phyloP scores from a whole-genome alignment of 495 filamentous ascomycete species.

The Annulohypoxylon bovei region DNA sequence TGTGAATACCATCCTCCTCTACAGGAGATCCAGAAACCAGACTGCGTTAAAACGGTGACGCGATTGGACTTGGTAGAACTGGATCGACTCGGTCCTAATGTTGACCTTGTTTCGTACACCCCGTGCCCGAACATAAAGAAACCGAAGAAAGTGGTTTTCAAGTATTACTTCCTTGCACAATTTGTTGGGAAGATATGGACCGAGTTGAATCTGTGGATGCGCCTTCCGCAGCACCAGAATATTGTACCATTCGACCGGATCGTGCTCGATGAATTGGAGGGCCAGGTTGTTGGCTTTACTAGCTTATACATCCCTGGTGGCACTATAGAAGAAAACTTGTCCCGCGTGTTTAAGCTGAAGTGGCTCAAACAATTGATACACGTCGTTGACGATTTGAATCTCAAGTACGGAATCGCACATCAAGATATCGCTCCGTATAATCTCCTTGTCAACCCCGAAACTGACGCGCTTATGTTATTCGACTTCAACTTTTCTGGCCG shows the following conservation, averaged over 20 bases:
- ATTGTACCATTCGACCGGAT: conserved; percentile 51
- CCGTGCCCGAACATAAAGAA: neutral
- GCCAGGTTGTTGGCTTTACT: conserved; percentile 54
- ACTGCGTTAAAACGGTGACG: neutral
- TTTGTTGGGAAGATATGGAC: conserved; percentile 45
- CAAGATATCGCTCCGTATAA: conserved; percentile 54
- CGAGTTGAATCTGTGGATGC: conserved; percentile 49
- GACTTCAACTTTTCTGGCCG: conserved; percentile 51
- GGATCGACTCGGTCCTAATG: neutral
- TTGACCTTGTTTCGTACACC: neutral
- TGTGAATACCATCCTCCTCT: conserved; percentile 23
- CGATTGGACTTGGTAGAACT: neutral
- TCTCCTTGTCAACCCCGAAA: conserved; percentile 49
- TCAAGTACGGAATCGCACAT: conserved; percentile 52
- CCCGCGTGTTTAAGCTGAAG: conserved; percentile 46
- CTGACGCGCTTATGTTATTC: conserved; percentile 47
- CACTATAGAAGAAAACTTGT: conserved; percentile 40
- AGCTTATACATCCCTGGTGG: conserved; percentile 49
- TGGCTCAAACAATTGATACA: conserved; percentile 52
- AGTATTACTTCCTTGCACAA: neutral
- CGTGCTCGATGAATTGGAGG: conserved; percentile 48
- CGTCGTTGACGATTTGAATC: conserved; percentile 54
- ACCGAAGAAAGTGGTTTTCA: neutral
- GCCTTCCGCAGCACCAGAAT: conserved; percentile 49
- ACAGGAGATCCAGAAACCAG: neutral